A percentile compares a stretch with the other conserved stretches of the same genome.
These are phyloP conservation scores for Coemansia sp. DNA, from an alignment of 192 early-diverging fungal genomes.

Conservation along the genomic window DNA sequence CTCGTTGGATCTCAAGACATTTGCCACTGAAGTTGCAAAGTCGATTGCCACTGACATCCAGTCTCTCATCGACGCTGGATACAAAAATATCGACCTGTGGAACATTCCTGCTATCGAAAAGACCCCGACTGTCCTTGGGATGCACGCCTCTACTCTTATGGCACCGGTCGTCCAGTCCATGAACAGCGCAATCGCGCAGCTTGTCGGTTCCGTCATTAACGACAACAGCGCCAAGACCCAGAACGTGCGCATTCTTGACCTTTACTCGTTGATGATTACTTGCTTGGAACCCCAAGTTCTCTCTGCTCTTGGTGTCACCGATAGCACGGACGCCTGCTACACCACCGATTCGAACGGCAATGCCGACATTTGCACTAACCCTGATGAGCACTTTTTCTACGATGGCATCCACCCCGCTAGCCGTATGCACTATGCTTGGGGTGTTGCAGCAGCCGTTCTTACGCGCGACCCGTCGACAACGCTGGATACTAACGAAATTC, in stretches of 20 bases:
- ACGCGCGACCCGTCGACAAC: conserved; percentile 26
- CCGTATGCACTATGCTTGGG: conserved; percentile 53
- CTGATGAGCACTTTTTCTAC: conserved; percentile 47
- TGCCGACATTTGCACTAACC: conserved; percentile 33
- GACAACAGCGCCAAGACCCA: conserved; percentile 12
- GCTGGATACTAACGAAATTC: conserved; percentile 19
- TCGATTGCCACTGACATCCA: conserved; percentile 32
- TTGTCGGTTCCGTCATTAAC: conserved; percentile 1
- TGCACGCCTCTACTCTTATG: conserved; percentile 4
- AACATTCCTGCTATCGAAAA: conserved; percentile 40
- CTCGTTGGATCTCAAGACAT: conserved; percentile 10
- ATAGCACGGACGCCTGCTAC: conserved; percentile 33
- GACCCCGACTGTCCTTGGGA: conserved; percentile 19
- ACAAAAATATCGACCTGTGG: conserved; percentile 50
- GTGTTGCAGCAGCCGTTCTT: conserved; percentile 33
- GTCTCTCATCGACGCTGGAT: conserved; percentile 29
- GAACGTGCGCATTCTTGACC: conserved; percentile 29
- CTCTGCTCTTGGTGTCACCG: conserved; percentile 28
- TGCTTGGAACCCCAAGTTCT: conserved; percentile 25
- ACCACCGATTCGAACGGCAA: conserved; percentile 12
- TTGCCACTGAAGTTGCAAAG: conserved; percentile 25
- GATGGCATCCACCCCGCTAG: conserved; percentile 44
- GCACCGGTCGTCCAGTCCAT: conserved; percentile 16
- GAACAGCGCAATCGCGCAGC: conserved; percentile 24
- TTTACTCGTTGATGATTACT: conserved; percentile 26